These are phyloP conservation scores for Ambrosia hybrid DNA, from an alignment of 140 eudicot genomes.

Conservation along the genomic window DNA sequence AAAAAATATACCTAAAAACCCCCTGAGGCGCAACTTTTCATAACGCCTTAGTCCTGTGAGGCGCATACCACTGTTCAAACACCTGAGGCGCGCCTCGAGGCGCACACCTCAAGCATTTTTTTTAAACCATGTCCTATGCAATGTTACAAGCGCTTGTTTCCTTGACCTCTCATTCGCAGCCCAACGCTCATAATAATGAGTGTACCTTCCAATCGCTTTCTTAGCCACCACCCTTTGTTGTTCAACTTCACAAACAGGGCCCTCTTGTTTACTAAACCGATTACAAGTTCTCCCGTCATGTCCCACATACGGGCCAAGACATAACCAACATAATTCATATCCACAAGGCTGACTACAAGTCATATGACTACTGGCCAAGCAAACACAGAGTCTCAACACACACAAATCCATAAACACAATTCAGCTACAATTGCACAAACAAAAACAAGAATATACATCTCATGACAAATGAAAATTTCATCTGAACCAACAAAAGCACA, in stretches of 20 bases:
- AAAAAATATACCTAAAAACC: no score
- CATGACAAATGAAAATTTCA: no score
- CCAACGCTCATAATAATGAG: constrained; percentile 89
- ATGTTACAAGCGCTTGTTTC: constrained; percentile 58
- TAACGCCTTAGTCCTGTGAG: no score
- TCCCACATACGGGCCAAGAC: constrained; percentile 60
- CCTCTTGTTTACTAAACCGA: constrained; percentile 44
- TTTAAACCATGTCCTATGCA: constrained; percentile 32
- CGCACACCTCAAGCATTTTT: no score
- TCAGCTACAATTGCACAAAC: no score
- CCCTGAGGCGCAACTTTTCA: no score
- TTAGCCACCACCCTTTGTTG: constrained; percentile 59
- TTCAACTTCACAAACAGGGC: constrained; percentile 38
- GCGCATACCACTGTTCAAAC: no score
- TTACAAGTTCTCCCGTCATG: constrained; percentile 70
- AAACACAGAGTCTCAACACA: no score
- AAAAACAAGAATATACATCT: no score
- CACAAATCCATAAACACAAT: no score
- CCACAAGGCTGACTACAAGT: constrained; percentile 75
- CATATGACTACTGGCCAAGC: constrained; percentile 42
- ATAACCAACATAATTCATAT: constrained; percentile 85
- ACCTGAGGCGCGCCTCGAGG: no score
- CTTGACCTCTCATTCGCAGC: constrained; percentile 77
- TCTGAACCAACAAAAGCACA: no score
- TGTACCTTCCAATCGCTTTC: constrained; percentile 67